Conservation (phyloP, 371 early-diverging fungal genomes). For the Circinella minor region DNA sequence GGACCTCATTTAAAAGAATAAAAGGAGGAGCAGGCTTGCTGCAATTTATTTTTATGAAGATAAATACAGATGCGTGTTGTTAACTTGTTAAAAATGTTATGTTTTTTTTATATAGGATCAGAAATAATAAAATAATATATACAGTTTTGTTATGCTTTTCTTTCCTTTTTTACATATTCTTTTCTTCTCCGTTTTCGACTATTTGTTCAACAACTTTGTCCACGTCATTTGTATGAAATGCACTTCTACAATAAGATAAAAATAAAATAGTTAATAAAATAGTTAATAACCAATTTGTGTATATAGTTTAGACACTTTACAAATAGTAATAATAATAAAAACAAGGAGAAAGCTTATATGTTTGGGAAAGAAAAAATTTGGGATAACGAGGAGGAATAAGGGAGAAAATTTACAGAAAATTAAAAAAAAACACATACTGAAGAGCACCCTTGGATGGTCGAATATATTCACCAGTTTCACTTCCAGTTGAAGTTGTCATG, state of each 20-base stretch:
- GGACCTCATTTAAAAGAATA: too few species aligned
- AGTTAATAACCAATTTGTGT: too few species aligned
- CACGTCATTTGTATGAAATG: constrained; percentile 26
- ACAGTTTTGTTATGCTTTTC: not conserved
- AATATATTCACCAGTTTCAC: constrained; percentile 25
- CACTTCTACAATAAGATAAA: constrained; percentile 21
- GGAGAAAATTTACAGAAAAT: not conserved
- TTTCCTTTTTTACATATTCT: constrained; percentile 23
- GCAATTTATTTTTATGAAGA: too few species aligned
- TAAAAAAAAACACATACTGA: constrained; percentile 16
- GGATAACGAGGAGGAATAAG: not conserved
- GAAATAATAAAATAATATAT: not conserved
- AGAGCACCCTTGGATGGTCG: constrained; percentile 32
- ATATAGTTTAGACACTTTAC: not conserved
- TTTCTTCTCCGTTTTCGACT: constrained; percentile 24
- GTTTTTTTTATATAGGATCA: not conserved
- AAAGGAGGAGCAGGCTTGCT: too few species aligned
- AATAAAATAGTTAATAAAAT: not conserved
- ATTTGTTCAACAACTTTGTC: constrained; percentile 30
- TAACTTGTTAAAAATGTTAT: too few species aligned
- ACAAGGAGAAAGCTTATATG: not conserved
- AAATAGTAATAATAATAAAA: too few species aligned
- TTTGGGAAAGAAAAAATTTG: not conserved
- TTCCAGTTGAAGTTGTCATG: constrained; percentile 21
- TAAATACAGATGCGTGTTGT: too few species aligned